Base-by-base conservation (phyloP, 1,284 basidiomycete genomes). In the Pisolithus thermaeus region DNA sequence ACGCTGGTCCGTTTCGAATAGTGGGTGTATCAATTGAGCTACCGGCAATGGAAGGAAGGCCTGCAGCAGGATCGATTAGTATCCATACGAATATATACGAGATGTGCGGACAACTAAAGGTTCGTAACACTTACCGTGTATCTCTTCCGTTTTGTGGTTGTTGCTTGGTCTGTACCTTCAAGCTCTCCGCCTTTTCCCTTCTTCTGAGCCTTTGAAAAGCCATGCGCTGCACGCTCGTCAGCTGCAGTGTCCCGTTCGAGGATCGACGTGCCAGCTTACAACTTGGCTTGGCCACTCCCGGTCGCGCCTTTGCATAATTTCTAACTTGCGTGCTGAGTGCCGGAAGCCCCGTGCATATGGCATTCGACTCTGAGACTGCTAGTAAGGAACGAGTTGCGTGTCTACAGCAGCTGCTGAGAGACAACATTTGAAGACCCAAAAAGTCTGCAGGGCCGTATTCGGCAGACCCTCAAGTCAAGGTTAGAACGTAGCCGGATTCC, bases 1-100 rank as follows among this genome's bases (percentile, higher is more conserved):
- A 73, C 74, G 56, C 78, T 81, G 16, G 77, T 68, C 59, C 70
- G 53, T 80, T 81, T 1, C 78, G 87, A 45, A 75, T 83, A 35
- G 76, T 77, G 39, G 74, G 75, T 52, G 72, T 75, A 23, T 87
- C 81, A 11, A 59, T 81, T 41, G 71, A 69, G 28, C 56, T 14
- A 55, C 42, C 5, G 66, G 53, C 65, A 66, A 63, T 4, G 64
- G 65, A 42, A 67, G 61, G 35, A 66, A 66, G 12, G 68, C 65
- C 64, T 66, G 16, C 11, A 27, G 16, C 25, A 20, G 20, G 4
- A n/a, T 35, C 12, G 32, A 35, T 35, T 35, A 35, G 32, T 35
- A 11, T 35, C 12, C 32, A 35, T 35, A 35, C 4, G 12, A 35
- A 2, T 2, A 14, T 35, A 8, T 30, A 12, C 12, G 32, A 35